Percentiles rank a stretch among this genome's conserved stretches.
These are phyloP conservation scores for Cocos nucifera DNA, from an alignment of 176 grass and related monocot genomes.

Conservation along the genomic window DNA sequence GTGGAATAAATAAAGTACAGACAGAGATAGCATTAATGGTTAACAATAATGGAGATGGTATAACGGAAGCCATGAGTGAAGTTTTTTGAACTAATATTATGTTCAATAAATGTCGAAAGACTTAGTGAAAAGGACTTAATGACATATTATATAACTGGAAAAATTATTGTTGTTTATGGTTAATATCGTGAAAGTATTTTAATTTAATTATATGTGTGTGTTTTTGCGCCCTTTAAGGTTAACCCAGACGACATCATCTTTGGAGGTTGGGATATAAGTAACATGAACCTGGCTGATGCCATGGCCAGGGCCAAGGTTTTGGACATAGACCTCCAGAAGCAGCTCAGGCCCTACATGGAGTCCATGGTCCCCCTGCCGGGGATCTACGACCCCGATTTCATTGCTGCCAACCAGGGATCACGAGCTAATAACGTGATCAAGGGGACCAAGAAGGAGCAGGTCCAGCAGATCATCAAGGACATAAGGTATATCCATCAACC, in stretches of 20 bases:
- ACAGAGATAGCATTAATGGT: no score
- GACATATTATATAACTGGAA: no score
- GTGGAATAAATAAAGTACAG: no score
- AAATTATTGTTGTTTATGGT: no score
- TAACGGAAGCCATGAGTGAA: no score
- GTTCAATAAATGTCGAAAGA: no score
- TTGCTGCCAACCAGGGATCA: conserved; percentile 76
- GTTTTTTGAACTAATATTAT: no score
- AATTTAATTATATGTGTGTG: not conserved
- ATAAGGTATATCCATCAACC: conserved; percentile 43
- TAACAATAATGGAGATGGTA: no score
- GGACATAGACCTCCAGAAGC: conserved; percentile 97
- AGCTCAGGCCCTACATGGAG: conserved; percentile 95
- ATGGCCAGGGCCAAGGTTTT: conserved; percentile 95
- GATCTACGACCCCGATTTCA: conserved; percentile 82
- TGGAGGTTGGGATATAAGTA: conserved; percentile 94
- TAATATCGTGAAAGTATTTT: no score
- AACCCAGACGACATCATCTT: conserved; percentile 95
- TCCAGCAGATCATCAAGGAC: conserved; percentile 83
- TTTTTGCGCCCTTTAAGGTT: conserved; percentile 38
- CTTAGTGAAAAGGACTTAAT: no score
- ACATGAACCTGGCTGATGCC: conserved; percentile 90
- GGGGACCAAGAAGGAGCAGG: conserved; percentile 83
- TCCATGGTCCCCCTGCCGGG: conserved; percentile 79
- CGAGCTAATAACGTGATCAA: conserved; percentile 59